Evolutionary conservation across 2,329 filamentous ascomycete genomes (phyloP), one percentile per base, ranked within the genome.

Genomic region (Chaetomiaceae sp.): DNA sequence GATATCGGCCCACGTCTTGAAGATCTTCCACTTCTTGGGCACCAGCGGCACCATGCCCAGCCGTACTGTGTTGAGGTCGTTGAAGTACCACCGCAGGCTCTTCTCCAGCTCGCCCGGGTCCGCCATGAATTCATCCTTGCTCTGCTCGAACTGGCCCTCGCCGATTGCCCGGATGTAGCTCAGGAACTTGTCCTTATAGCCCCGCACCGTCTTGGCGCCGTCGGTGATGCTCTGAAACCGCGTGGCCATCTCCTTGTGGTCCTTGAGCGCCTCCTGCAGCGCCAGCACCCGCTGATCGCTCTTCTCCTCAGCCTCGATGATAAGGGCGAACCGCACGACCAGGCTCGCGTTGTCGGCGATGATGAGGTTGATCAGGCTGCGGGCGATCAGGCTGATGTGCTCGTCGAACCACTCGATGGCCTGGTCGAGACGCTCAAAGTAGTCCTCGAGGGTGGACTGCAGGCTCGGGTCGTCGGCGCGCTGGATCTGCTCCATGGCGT

Each of bases 11-110:
- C 95, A 98, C 1, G 86, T 93, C 63, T 86, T 83, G 69, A 90
- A 86, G 38, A 98, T 95, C 62, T 85, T 90, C 93, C 93, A 98
- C 66, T 93, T 95, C 68, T 87, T 91, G 8, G 94, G 93, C 80
- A 96, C 90, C 43, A 98, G 74, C 22, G 81, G 79, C 50, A 86
- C 80, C 87, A 98, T 95, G 60, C 93, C 91, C 52, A 94, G 77
- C 66, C 91, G 89, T 61, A 96, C 91, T 3, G 88, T 89, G 65
- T 94, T 95, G 30, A 98, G 77, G 64, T 98, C 91, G 69, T 97
- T 96, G 71, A 97, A 98, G 68, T 83, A 98, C 93, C 93, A 98
- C 60, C 86, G 86, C 68, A 95, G 80, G 55, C 79, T 82, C 71
- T 95, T 95, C 54, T 94, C 87, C 38, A 98, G 74, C 58, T 79